Conservation (phyloP, 495 filamentous ascomycete genomes). For the Aspergillus bridgeri region DNA sequence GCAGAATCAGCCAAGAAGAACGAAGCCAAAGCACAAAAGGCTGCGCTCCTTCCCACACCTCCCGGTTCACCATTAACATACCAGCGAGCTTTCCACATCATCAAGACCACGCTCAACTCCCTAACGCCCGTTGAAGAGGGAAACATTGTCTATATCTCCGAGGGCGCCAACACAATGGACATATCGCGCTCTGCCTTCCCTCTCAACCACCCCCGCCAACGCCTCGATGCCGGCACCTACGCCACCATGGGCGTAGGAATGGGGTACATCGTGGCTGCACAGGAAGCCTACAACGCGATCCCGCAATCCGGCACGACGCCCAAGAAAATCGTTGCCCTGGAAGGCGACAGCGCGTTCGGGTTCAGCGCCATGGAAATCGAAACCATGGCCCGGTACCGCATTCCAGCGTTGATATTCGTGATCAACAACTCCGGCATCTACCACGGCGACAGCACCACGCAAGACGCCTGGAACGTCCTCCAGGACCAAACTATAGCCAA, state of each 20-base stretch:
- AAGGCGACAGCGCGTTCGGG: constrained; percentile 62
- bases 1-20: constrained; percentile 46
- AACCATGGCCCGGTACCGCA: constrained; percentile 60
- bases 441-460: constrained; percentile 48
- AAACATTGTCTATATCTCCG: constrained; percentile 58
- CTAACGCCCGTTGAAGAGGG: constrained; percentile 42
- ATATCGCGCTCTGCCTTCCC: constrained; percentile 60
- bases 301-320: constrained; percentile 13
- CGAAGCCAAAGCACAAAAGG: constrained; percentile 37
- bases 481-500: constrained; percentile 32
- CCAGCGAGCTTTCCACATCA: constrained; percentile 51
- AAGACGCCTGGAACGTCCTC: constrained; percentile 37
- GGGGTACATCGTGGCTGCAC: constrained; percentile 61
- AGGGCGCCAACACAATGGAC: constrained; percentile 69
- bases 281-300: constrained; percentile 55
- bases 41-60: constrained; percentile 33
- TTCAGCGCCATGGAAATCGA: constrained; percentile 63
- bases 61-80: constrained; percentile 49
- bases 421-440: constrained; percentile 66
- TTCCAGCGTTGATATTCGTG: constrained; percentile 60
- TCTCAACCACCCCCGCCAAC: constrained; percentile 54
- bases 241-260: constrained; percentile 69
- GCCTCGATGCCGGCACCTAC: constrained; percentile 62
- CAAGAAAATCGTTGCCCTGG: constrained; percentile 60
- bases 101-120: constrained; percentile 45